Percentiles rank a stretch among this genome's conserved stretches.
Evolutionary conservation across 116 monocot genomes (phyloP).

Genomic region (Posidonia oceanica): DNA sequence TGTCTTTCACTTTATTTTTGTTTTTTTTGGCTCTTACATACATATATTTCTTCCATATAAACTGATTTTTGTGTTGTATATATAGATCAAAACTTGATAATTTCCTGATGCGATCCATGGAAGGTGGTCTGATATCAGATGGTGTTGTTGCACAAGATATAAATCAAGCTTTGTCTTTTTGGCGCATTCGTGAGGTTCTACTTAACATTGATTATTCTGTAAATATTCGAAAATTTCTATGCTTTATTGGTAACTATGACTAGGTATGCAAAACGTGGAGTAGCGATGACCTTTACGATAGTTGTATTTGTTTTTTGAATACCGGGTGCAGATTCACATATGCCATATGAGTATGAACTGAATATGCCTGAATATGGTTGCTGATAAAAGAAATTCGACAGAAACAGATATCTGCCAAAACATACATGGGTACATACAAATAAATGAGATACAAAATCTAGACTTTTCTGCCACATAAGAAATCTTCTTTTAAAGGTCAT

Average conservation of each 20-base stretch:
- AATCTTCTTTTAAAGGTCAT: too few species aligned
- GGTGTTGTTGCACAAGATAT: conserved; percentile 93
- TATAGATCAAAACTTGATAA: conserved; percentile 75
- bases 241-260: not conserved
- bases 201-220: not conserved
- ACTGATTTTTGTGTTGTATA: not conserved
- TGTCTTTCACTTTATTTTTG: not conserved
- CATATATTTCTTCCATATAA: not conserved
- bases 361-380: too few species aligned
- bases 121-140: conserved; percentile 66
- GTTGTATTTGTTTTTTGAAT: too few species aligned
- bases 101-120: conserved; percentile 63
- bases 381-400: too few species aligned
- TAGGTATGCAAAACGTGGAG: too few species aligned
- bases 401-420: too few species aligned
- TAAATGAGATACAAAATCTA: too few species aligned
- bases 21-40: not conserved
- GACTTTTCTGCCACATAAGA: too few species aligned
- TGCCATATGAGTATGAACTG: too few species aligned
- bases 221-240: not conserved
- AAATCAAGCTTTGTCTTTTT: conserved; percentile 81
- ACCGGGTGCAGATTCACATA: too few species aligned
- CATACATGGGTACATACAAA: too few species aligned
- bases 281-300: too few species aligned
- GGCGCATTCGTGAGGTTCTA: conserved; percentile 85